Base-by-base conservation (phyloP, 2,329 filamentous ascomycete species). In the Xylaria sp. region DNA sequence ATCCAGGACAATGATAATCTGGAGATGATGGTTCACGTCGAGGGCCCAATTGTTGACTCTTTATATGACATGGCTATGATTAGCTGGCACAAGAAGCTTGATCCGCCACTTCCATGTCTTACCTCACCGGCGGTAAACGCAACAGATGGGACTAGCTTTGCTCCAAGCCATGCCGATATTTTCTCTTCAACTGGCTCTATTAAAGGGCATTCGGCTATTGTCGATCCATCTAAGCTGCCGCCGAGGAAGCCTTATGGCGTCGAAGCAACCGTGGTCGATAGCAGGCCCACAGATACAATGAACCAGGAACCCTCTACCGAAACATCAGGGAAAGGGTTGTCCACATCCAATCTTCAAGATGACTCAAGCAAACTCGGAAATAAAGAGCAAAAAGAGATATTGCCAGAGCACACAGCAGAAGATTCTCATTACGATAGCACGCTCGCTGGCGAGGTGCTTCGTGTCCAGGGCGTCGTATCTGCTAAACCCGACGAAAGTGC, bases 1-100 rank as follows among this genome's bases (percentile, higher is more conserved):
- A 91, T 94, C 59, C 85, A 89, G 78, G 89, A 93, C 71, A 94
- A 93, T 62, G 90, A 92, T 73, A 95, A 95, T 72, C 69, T 94
- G 64, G 92, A 95, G 78, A 94, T 95, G 92, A 90, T 93, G 86
- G 84, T 87, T 2, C 91, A 93, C 64, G 77, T 93, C 0, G 91
- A 94, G 79, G 92, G 92, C 0, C 88, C 91, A 0, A 92, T 94
- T 66, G 92, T 94, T 0, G 91, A 94, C 73, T 88, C 88, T 1
- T 79, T 94, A 27, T 94, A 93, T 76, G 92, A 95, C 71, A 90
- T 90, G 71, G 90, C 91, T 0, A 78, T 94, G 47, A 84, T 94
- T 8, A 91, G 90, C 0, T 95, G 92, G 92, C 84, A 90, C 71
- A 89, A 89, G 68, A 79, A 81, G 0, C 76, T 93, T 0, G 80